A percentile compares a stretch with the other conserved stretches of the same genome.
Evolutionary conservation across 2,329 filamentous ascomycete genomes (phyloP).

Genomic region (Cladophialophora exuberans): DNA sequence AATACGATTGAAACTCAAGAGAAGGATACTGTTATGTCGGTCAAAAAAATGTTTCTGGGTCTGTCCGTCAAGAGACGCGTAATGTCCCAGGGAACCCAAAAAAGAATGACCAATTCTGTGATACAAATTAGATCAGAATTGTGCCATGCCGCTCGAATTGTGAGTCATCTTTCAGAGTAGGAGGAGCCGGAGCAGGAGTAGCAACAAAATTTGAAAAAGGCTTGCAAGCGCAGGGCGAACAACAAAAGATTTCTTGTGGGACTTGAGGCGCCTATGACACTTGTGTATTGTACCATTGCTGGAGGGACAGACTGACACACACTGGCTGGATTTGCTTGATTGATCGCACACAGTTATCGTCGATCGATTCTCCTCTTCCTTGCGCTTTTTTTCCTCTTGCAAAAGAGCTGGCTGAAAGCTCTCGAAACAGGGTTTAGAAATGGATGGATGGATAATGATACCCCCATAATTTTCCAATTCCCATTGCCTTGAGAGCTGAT

Average conservation of each 20-base stretch:
- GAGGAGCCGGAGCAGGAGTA: too few species aligned
- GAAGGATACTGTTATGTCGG: not conserved
- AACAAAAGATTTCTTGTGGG: too few species aligned
- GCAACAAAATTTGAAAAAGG: too few species aligned
- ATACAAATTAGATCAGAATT: not conserved
- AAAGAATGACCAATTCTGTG: not conserved
- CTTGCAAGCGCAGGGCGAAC: too few species aligned
- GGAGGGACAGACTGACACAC: slow-evolving; percentile 4
- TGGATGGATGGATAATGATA: not conserved
- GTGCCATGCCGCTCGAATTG: not conserved
- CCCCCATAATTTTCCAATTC: not conserved
- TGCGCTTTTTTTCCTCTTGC: too few species aligned
- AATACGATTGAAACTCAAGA: slow-evolving; percentile 5
- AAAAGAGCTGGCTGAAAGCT: too few species aligned
- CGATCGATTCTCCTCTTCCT: too few species aligned
- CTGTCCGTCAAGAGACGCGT: not conserved
- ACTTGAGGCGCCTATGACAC: not conserved
- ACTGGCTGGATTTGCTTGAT: too few species aligned
- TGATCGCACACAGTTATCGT: too few species aligned
- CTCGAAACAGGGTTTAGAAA: not conserved
- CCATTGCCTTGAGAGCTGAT: slow-evolving; percentile 3
- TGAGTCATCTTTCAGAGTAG: too few species aligned
- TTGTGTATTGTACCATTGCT: slow-evolving; percentile 3
- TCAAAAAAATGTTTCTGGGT: not conserved
- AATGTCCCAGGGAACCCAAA: not conserved